Evolutionary conservation across 2,329 filamentous ascomycete genomes (phyloP), one percentile per base, ranked within the genome.

Genomic region (Clonostachys byssicola): DNA sequence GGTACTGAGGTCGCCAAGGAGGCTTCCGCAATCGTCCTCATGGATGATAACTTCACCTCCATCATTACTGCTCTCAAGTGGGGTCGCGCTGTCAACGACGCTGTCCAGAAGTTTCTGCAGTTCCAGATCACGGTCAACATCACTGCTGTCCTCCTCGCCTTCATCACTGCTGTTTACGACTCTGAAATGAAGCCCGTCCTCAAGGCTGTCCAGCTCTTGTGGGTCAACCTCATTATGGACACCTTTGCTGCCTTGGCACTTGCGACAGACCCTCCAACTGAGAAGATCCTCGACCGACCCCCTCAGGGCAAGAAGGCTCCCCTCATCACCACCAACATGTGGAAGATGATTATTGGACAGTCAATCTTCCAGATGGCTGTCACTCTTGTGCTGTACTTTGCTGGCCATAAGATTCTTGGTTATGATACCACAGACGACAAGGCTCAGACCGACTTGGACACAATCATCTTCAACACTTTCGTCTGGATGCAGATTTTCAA

Each of bases 401-500:
- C 73, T 2, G 80, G 78, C 3, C 60, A 61, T 9, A 52, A 61
- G 3, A 79, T 83, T 46, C 67, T 83, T 5, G 67, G 67, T 40
- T 81, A 80, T 56, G 60, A 71, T 44, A 48, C 56, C n/a, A 40
- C 59, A 49, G 57, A 72, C 42, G 43, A 51, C 4, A 16, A 45
- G 12, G 39, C 51, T 30, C 48, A 47, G 48, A 38, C 51, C 12
- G 44, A 77, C 53, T 67, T 82, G 30, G 68, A 77, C 51, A 83
- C 81, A 1, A 71, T 83, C 50, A 75, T 85, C 44, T 86, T 85
- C 68, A 85, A 86, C 62, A 80, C 77, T 1, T 85, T 83, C 51
- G 82, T 85, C 4, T 86, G 81, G 81, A 82, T 85, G 76, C 82
- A 86, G 56, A 83, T 86, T 51, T 86, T 85, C 68, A 85, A 85